phyloP scores from a whole-genome alignment of 352 stramenopile species.

The Pythium rhizo-oryzae region DNA sequence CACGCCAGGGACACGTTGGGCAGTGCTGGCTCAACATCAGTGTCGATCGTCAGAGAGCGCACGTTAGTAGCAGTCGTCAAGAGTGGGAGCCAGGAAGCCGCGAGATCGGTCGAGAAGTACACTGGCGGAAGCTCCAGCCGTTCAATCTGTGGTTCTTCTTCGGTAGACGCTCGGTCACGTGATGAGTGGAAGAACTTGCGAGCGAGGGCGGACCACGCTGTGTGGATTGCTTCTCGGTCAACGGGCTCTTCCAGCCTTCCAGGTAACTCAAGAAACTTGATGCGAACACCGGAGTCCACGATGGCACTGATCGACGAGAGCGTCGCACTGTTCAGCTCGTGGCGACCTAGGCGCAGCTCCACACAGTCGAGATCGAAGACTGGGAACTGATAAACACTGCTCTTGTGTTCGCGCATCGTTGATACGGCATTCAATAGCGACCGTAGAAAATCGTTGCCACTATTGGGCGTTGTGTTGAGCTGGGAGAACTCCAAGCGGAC shows the following conservation, averaged over 20 bases:
- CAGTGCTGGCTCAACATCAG: neutral
- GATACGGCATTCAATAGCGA: neutral
- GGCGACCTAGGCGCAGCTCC: conserved; percentile 14
- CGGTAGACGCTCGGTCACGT: neutral
- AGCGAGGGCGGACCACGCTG: neutral
- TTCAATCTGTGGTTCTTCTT: neutral
- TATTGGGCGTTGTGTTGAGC: neutral
- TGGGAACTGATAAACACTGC: neutral
- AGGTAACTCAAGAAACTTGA: conserved; percentile 10
- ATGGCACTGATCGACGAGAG: neutral
- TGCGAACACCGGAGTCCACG: neutral
- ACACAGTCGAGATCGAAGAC: neutral
- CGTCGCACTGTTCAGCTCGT: neutral
- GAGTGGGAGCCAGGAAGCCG: neutral
- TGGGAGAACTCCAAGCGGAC: conserved; percentile 18
- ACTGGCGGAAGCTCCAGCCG: conserved; percentile 13
- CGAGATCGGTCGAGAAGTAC: conserved; percentile 2
- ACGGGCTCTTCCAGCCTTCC: neutral
- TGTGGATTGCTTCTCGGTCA: neutral
- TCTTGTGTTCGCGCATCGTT: neutral
- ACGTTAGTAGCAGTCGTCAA: neutral
- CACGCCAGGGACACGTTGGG: neutral
- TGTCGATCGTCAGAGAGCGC: neutral
- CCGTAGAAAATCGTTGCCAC: neutral
- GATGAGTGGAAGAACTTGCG: conserved; percentile 3